Conservation (phyloP, 73 alveolate genomes). For the Paramecium tetraurelia region DNA sequence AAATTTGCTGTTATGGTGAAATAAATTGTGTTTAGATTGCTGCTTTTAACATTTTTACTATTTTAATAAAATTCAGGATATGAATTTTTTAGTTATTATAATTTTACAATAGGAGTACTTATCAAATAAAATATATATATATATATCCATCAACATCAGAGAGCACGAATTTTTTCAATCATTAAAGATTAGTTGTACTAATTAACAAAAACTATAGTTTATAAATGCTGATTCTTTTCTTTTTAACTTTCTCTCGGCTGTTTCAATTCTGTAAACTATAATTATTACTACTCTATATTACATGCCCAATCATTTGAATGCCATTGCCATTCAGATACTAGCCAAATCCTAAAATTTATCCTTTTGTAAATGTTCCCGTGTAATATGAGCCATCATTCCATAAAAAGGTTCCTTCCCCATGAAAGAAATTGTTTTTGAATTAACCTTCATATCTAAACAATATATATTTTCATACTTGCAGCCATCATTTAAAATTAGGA, state of each 20-base stretch:
- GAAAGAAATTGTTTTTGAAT: not conserved
- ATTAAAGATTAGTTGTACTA: not conserved
- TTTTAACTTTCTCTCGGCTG: not conserved
- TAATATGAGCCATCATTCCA: not conserved
- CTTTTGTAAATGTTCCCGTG: not conserved
- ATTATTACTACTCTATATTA: not conserved
- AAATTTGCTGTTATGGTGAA: too few species aligned
- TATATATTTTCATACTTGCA: conserved; percentile 3
- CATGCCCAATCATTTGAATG: not conserved
- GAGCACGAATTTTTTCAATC: not conserved
- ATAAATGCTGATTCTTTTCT: not conserved
- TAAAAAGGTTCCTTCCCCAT: not conserved
- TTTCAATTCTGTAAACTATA: not conserved
- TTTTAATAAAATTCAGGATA: too few species aligned
- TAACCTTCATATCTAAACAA: conserved; percentile 8
- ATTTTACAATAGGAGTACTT: not conserved
- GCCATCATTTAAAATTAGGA: not conserved
- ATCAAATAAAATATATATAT: not conserved
- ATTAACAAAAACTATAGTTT: not conserved
- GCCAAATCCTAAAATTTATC: not conserved
- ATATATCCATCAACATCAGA: not conserved
- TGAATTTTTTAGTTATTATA: too few species aligned
- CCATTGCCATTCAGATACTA: not conserved
- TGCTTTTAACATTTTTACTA: too few species aligned
- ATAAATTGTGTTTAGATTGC: too few species aligned